phyloP scores from a whole-genome alignment of 1,284 basidiomycete genomes.

The Apiotrichum sp. region DNA sequence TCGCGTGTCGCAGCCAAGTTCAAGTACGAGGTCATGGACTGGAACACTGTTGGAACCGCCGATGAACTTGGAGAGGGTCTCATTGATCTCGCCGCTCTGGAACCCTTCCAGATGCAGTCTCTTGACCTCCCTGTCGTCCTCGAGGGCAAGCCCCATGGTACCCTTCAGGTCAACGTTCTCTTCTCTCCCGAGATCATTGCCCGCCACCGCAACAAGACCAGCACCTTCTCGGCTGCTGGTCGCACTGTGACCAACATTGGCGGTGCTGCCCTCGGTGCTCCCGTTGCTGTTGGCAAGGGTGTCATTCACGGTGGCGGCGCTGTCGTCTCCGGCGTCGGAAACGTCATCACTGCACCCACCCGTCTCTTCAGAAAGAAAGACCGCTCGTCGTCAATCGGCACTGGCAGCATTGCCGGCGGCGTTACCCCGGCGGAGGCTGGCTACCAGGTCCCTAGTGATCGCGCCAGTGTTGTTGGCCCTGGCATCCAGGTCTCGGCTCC shows the following conservation, averaged over 20 bases:
- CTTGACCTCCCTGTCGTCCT: slow-evolving; percentile 55
- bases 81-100: slow-evolving; percentile 69
- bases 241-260: slow-evolving; percentile 78
- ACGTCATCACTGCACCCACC: slow-evolving; percentile 54
- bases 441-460: slow-evolving; percentile 4
- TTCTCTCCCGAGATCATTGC: slow-evolving; percentile 69
- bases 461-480: background rate
- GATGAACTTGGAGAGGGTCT: slow-evolving; percentile 69
- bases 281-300: slow-evolving; percentile 71
- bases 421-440: slow-evolving; percentile 20
- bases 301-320: slow-evolving; percentile 51
- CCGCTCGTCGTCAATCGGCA: slow-evolving; percentile 26
- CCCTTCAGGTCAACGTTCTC: slow-evolving; percentile 63
- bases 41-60: slow-evolving; percentile 78
- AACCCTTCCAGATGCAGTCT: slow-evolving; percentile 68
- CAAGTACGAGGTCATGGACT: slow-evolving; percentile 80
- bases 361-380: slow-evolving; percentile 43
- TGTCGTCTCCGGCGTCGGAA: slow-evolving; percentile 41
- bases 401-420: slow-evolving; percentile 1
- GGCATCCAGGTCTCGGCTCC: slow-evolving; percentile 22
- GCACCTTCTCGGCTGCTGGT: slow-evolving; percentile 74
- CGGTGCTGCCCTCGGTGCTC: slow-evolving; percentile 50
- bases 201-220: slow-evolving; percentile 58
- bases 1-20: slow-evolving; percentile 79
- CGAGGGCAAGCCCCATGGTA: slow-evolving; percentile 66